Base-by-base conservation (phyloP, 768 basidiomycete genomes). In the Leccinum subgranulosum region DNA sequence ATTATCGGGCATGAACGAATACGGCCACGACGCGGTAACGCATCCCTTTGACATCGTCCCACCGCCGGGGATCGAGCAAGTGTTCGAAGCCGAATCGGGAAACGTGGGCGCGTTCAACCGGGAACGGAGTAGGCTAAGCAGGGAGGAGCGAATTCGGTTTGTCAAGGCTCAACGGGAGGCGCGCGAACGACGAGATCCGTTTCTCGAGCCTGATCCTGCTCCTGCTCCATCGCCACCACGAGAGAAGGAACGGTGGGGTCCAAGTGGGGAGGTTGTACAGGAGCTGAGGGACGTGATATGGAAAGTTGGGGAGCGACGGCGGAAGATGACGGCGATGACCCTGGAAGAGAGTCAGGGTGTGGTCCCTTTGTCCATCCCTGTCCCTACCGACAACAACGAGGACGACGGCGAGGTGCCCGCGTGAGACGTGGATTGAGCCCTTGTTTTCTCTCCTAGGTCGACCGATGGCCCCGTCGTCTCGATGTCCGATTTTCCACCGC, bases 251-350 rank as follows among this genome's bases (percentile, higher is more conserved):
- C 34, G 34, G 3, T 36, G 34, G 34, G 34, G 34, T 17, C 34
- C 34, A 15, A 36, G 34, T 36, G 34, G 34, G 34, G 90, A 92
- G 59, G 89, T 92, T 34, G 88, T 92, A 6, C 84, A 90, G 68
- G 90, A 92, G 69, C 75, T 92, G 60, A 90, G 88, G 69, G 90
- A 92, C 63, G 90, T 92, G 11, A 92, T 92, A 29, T 90, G 87
- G 88, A 87, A 90, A 69, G 90, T 92, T 9, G 82, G 89, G 31
- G 87, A 92, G 72, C 77, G 79, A 65, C 76, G 84, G 68, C 74
- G 86, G 58, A 79, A 77, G 70, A 76, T 86, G 79, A 66, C 63
- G 41, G 4, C n/a, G 19, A 21, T 43, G 41, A 43, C 34, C 34
- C 34, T 34, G 5, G 34, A 34, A 7, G 34, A 34, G 34, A 34